A percentile compares a stretch with the other conserved stretches of the same genome.
Evolutionary conservation across 768 basidiomycete genomes (phyloP).

Genomic region (Leucocoprinus sp.): DNA sequence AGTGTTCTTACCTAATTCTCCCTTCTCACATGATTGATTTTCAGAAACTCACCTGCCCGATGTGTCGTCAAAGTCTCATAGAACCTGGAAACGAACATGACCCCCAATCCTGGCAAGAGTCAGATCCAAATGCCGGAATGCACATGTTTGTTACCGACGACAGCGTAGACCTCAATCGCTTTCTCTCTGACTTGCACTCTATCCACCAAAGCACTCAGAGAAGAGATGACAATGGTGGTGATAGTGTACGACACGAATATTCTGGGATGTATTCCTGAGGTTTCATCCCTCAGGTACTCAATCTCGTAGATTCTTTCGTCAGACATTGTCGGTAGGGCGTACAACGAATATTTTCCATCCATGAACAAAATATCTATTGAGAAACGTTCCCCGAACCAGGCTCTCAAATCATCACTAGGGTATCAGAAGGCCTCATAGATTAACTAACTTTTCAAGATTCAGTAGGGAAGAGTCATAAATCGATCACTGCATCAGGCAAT

Average conservation of each 20-base stretch:
- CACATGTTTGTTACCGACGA: background rate
- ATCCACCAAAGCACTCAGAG: background rate
- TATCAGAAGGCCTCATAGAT: background rate
- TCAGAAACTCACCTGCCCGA: slow-evolving; percentile 13
- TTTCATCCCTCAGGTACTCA: background rate
- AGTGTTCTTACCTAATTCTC: background rate
- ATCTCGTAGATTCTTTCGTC: background rate
- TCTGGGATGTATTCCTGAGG: slow-evolving; percentile 53
- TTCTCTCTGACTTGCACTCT: background rate
- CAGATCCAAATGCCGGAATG: background rate
- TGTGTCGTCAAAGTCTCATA: slow-evolving; percentile 13
- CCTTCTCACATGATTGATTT: background rate
- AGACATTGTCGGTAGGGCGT: background rate
- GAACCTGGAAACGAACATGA: slow-evolving; percentile 11
- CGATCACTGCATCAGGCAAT: background rate
- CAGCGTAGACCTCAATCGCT: background rate
- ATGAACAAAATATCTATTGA: background rate
- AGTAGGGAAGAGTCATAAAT: background rate
- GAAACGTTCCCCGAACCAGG: background rate
- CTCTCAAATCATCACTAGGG: background rate
- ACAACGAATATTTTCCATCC: slow-evolving; percentile 3
- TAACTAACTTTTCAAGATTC: slow-evolving; percentile 5
- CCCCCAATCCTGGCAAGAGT: background rate
- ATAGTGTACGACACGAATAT: slow-evolving; percentile 26
- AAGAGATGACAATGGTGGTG: background rate